Conservation (phyloP, 805 yeast genomes). For the Schwanniomyces vanrijiae region DNA sequence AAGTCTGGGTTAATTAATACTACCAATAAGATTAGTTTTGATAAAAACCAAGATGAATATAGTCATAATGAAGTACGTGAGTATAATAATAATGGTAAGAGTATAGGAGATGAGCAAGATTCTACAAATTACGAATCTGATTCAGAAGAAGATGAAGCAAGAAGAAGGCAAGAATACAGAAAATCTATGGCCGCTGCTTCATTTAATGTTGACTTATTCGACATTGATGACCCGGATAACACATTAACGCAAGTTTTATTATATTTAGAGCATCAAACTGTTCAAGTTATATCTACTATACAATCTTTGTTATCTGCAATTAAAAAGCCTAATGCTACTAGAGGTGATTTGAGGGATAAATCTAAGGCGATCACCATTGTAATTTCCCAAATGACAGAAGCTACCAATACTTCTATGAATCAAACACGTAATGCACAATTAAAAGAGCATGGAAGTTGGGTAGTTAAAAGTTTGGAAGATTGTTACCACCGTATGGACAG, state of each 20-base stretch:
- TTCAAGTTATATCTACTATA: constrained; percentile 85
- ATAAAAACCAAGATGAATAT: background rate
- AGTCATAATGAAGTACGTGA: background rate
- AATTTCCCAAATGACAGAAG: constrained; percentile 84
- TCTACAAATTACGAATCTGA: constrained; percentile 16
- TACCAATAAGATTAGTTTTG: background rate
- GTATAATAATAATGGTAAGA: background rate
- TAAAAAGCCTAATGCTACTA: constrained; percentile 72
- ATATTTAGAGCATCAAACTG: constrained; percentile 91
- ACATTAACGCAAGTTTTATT: constrained; percentile 79
- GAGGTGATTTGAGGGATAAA: constrained; percentile 69
- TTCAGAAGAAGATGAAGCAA: constrained; percentile 29
- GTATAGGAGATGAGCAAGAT: constrained; percentile 3
- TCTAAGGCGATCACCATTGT: constrained; percentile 77
- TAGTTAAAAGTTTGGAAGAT: constrained; percentile 80
- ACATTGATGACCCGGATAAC: constrained; percentile 84
- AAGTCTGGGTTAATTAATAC: no score
- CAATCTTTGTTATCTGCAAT: constrained; percentile 78
- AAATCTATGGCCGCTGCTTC: constrained; percentile 52
- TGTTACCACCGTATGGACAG: constrained; percentile 81
- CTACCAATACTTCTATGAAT: constrained; percentile 83
- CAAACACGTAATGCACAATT: constrained; percentile 83
- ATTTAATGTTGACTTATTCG: constrained; percentile 73
- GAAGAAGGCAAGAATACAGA: constrained; percentile 45
- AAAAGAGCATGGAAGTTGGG: constrained; percentile 90